Conservation (phyloP, 768 basidiomycete species). For the Scleroderma citrinum region DNA sequence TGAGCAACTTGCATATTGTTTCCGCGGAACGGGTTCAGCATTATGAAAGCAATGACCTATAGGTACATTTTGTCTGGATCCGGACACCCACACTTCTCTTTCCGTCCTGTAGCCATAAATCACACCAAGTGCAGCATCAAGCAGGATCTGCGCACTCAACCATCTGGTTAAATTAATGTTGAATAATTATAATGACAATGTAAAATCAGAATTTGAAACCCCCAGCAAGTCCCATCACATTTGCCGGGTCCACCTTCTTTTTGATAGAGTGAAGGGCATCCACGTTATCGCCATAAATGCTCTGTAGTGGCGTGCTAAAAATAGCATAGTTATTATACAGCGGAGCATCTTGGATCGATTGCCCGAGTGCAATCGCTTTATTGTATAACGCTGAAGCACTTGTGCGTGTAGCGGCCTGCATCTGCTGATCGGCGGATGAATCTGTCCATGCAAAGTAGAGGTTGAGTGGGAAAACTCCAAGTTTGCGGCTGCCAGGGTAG, state of each 20-base stretch:
- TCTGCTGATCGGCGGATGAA: slow-evolving; percentile 32
- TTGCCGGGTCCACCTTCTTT: slow-evolving; percentile 43
- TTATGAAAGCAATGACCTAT: neutral
- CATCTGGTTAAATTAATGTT: too few relatives aligned
- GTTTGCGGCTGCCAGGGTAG: slow-evolving; percentile 39
- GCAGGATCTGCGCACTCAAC: too few relatives aligned
- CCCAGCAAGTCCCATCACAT: slow-evolving; percentile 63
- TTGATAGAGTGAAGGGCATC: slow-evolving; percentile 36
- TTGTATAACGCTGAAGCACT: slow-evolving; percentile 36
- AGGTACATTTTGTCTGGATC: too few relatives aligned
- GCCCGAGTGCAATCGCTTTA: slow-evolving; percentile 33
- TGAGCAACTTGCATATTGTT: neutral
- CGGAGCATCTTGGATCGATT: slow-evolving; percentile 33
- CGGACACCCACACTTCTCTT: too few relatives aligned
- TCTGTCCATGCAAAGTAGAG: slow-evolving; percentile 41
- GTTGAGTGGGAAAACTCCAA: slow-evolving; percentile 40
- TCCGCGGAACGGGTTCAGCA: neutral
- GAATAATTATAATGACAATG: too few relatives aligned
- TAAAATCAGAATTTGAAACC: slow-evolving; percentile 47
- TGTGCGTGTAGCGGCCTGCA: slow-evolving; percentile 35
- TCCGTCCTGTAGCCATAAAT: too few relatives aligned
- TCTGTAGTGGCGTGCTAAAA: slow-evolving; percentile 41
- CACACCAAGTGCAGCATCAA: too few relatives aligned
- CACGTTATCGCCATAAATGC: slow-evolving; percentile 49
- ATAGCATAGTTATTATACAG: slow-evolving; percentile 61